A percentile compares a stretch with the other conserved stretches of the same genome.
phyloP scores from a whole-genome alignment of 139 green algal species.

The Micractinium conductrix region DNA sequence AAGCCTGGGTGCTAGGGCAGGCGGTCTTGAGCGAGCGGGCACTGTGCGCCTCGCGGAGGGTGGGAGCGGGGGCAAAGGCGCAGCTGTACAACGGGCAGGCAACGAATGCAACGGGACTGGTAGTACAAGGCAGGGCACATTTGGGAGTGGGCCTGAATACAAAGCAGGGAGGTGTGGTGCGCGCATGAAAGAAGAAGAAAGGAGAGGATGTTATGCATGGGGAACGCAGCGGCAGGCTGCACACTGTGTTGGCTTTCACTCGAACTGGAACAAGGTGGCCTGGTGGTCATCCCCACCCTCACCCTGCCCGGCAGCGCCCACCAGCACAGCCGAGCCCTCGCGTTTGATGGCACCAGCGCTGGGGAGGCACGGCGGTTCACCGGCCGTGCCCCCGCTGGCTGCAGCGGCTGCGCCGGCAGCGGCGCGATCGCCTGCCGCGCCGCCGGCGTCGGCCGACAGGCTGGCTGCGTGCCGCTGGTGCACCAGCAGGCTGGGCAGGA shows the following conservation, averaged over 20 bases:
- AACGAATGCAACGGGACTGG: too few relatives aligned
- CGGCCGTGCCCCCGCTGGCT: not conserved
- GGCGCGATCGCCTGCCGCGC: not conserved
- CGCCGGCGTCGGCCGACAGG: not conserved
- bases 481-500: conserved; percentile 11
- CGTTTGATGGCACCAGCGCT: not conserved
- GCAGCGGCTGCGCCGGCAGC: not conserved
- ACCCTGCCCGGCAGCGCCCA: not conserved
- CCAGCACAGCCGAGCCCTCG: not conserved
- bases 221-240: not conserved
- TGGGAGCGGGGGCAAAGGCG: too few relatives aligned
- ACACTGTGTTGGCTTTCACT: not conserved
- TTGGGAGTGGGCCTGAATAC: too few relatives aligned
- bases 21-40: too few relatives aligned
- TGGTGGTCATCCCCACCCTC: not conserved
- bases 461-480: not conserved
- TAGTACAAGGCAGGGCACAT: too few relatives aligned
- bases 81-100: too few relatives aligned
- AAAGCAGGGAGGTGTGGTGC: not conserved
- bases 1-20: too few relatives aligned
- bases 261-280: conserved; percentile 8
- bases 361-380: not conserved
- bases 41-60: too few relatives aligned
- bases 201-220: not conserved
- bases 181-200: not conserved